A percentile compares a stretch with the other conserved stretches of the same genome.
Conservation (phyloP, 106 monocot genomes). For the Platanthera guangdongensis region DNA sequence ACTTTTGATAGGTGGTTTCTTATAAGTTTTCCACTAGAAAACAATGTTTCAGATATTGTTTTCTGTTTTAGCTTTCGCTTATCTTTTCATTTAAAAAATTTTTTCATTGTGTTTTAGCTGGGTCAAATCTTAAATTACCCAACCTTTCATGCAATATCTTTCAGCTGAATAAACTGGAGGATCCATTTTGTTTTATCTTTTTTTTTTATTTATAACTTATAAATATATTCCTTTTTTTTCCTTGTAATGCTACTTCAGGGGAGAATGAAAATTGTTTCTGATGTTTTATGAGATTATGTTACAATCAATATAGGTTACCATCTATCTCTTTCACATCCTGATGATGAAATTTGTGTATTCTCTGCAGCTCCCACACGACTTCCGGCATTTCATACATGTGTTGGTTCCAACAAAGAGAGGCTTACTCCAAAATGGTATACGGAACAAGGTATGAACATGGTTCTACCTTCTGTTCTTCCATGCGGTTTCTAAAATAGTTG, state of each 20-base stretch:
- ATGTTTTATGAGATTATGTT: neutral
- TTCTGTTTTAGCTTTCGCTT: neutral
- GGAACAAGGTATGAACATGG: conserved; percentile 61
- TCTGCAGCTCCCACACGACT: conserved; percentile 74
- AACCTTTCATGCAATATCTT: neutral
- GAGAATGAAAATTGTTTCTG: neutral
- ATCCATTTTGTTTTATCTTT: conserved; percentile 4
- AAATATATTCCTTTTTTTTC: neutral
- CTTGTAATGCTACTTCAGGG: neutral
- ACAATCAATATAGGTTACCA: neutral
- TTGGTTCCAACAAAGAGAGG: conserved; percentile 80
- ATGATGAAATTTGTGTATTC: neutral
- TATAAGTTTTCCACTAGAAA: neutral
- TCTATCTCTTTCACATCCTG: neutral
- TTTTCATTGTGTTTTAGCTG: neutral
- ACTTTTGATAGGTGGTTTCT: no score
- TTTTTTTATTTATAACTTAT: neutral
- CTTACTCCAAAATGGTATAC: conserved; percentile 85
- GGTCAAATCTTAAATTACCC: neutral
- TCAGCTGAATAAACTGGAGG: neutral
- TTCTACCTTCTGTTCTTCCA: neutral
- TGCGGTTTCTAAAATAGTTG: neutral
- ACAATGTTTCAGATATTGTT: neutral
- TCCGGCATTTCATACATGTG: conserved; percentile 92
- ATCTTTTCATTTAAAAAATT: neutral